phyloP scores from a whole-genome alignment of 352 stramenopile species.

The Phytophthora kernoviae region DNA sequence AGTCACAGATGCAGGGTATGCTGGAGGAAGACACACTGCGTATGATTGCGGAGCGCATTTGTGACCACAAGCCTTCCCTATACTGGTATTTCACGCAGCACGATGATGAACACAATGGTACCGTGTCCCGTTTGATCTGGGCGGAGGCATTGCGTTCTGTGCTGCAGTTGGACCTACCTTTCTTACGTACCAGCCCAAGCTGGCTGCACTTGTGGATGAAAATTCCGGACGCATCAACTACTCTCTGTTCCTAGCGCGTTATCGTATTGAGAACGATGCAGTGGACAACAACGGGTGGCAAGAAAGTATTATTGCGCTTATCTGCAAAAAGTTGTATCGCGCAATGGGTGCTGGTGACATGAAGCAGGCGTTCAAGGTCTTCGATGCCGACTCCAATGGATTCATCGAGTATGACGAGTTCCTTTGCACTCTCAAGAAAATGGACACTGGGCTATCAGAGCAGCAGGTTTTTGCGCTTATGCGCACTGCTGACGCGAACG shows the following conservation, averaged over 20 bases:
- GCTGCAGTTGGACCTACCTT: slow-evolving; percentile 93
- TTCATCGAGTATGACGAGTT: slow-evolving; percentile 96
- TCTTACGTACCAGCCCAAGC: slow-evolving; percentile 87
- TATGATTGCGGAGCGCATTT: slow-evolving; percentile 94
- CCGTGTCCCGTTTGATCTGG: slow-evolving; percentile 88
- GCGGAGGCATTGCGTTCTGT: slow-evolving; percentile 91
- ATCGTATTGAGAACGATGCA: slow-evolving; percentile 90
- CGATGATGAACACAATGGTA: slow-evolving; percentile 89
- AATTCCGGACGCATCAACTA: slow-evolving; percentile 89
- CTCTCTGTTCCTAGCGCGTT: slow-evolving; percentile 92
- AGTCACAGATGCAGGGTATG: slow-evolving; percentile 74
- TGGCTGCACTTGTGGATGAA: slow-evolving; percentile 86
- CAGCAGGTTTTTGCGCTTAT: slow-evolving; percentile 94
- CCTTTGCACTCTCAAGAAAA: slow-evolving; percentile 87
- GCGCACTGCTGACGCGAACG: slow-evolving; percentile 92
- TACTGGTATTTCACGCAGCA: slow-evolving; percentile 96
- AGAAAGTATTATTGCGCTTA: slow-evolving; percentile 89
- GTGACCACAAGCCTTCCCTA: slow-evolving; percentile 90
- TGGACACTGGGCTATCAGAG: slow-evolving; percentile 92
- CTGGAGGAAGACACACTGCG: slow-evolving; percentile 91
- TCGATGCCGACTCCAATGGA: slow-evolving; percentile 89
- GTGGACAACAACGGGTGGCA: slow-evolving; percentile 90
- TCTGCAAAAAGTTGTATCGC: slow-evolving; percentile 93
- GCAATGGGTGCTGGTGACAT: slow-evolving; percentile 90
- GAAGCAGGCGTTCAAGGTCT: slow-evolving; percentile 91